These are phyloP conservation scores for Volutella citrinella DNA, from an alignment of 2,329 filamentous ascomycete genomes.

Conservation along the genomic window DNA sequence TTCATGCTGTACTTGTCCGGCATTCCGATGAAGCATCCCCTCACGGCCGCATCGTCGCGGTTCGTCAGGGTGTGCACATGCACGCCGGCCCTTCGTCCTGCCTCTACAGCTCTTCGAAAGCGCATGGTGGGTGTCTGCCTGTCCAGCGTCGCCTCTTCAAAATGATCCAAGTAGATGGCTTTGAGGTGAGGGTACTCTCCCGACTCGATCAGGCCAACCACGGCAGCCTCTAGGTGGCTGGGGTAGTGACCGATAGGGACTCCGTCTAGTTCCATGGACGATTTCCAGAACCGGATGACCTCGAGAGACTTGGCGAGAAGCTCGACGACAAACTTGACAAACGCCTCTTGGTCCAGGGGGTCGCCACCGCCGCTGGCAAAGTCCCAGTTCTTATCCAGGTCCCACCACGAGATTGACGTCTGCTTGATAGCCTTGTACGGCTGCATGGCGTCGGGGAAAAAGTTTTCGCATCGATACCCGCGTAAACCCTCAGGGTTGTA, in stretches of 20 bases:
- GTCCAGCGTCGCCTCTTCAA: conserved; percentile 3
- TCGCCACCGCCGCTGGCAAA: rapidly evolving
- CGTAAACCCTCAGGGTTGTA: conserved; percentile 5
- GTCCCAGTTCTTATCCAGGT: conserved; percentile 1
- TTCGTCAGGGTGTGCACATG: conserved; percentile 13
- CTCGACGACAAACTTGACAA: not conserved
- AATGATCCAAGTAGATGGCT: conserved; percentile 11
- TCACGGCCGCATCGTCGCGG: conserved; percentile 7
- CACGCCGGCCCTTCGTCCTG: conserved; percentile 7
- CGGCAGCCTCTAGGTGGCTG: conserved; percentile 3
- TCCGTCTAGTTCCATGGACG: not conserved
- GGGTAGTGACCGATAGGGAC: too few species aligned
- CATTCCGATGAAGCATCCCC: conserved; percentile 12
- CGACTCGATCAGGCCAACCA: conserved; percentile 8
- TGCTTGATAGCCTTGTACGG: not conserved
- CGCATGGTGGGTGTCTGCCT: not conserved
- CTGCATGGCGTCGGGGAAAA: not conserved
- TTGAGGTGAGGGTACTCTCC: not conserved
- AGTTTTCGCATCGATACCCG: not conserved
- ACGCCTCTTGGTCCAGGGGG: not conserved
- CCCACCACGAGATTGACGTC: not conserved
- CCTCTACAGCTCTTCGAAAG: conserved; percentile 8
- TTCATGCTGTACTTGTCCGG: conserved; percentile 16
- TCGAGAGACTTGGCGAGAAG: conserved; percentile 6
- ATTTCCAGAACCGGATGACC: conserved; percentile 9